These are phyloP conservation scores for Penicillium herquei DNA, from an alignment of 495 filamentous ascomycete species.

Conservation along the genomic window DNA sequence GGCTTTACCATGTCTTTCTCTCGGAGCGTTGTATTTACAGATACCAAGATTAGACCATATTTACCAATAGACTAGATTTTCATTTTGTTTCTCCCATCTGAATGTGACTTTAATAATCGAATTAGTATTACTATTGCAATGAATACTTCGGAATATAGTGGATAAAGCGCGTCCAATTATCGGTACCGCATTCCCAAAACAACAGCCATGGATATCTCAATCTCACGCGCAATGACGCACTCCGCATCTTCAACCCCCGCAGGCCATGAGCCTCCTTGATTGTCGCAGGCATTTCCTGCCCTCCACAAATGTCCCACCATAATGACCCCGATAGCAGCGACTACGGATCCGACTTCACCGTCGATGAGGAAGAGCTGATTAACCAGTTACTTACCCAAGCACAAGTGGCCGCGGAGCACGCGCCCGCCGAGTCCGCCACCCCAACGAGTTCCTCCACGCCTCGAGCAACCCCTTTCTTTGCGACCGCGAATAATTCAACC, in stretches of 20 bases:
- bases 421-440: constrained; percentile 17
- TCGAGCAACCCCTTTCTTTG: constrained; percentile 7
- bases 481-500: constrained; percentile 5
- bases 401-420: constrained; percentile 30
- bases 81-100: background rate
- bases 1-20: constrained; percentile 2
- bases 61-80: background rate
- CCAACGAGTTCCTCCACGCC: constrained; percentile 9
- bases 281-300: constrained; percentile 43
- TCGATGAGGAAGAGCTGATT: constrained; percentile 58
- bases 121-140: background rate
- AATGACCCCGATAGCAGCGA: constrained; percentile 37
- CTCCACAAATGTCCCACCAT: constrained; percentile 14
- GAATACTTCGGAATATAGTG: background rate
- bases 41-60: constrained; percentile 21
- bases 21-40: constrained; percentile 18
- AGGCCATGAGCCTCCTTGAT: constrained; percentile 20
- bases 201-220: background rate
- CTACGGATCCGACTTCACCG: constrained; percentile 71
- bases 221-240: constrained; percentile 13
- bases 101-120: background rate
- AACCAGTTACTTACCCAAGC: constrained; percentile 44
- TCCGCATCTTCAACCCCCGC: constrained; percentile 7
- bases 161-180: background rate
- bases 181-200: background rate